Conservation (phyloP, 768 basidiomycete species). For the Baorangia bicolor region DNA sequence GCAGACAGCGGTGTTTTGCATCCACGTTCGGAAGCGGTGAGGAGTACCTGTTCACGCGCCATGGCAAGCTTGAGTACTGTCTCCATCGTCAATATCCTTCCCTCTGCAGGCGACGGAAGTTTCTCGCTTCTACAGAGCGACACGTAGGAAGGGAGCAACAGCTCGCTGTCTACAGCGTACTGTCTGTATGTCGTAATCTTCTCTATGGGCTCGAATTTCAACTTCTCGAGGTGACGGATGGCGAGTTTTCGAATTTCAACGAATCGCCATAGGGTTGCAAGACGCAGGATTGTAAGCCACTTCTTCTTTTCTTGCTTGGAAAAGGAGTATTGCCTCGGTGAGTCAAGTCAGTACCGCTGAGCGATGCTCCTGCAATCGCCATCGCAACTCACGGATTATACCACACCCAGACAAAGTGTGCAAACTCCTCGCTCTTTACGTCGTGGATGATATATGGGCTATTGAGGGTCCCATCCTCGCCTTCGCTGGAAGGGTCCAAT, state of each 20-base stretch:
- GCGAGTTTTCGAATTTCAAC: slow-evolving; percentile 48
- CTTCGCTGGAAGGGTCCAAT: slow-evolving; percentile 13
- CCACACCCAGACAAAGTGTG: slow-evolving; percentile 51
- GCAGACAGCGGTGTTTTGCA: slow-evolving; percentile 28
- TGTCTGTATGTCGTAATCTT: slow-evolving; percentile 58
- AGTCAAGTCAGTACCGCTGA: not conserved
- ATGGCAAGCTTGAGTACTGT: slow-evolving; percentile 51
- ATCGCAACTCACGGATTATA: slow-evolving; percentile 40
- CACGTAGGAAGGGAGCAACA: slow-evolving; percentile 54
- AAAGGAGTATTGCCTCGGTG: slow-evolving; percentile 49
- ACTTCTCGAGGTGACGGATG: slow-evolving; percentile 53
- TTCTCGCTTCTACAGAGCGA: slow-evolving; percentile 50
- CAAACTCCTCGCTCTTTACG: slow-evolving; percentile 41
- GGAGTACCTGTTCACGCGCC: slow-evolving; percentile 48
- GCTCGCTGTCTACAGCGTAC: slow-evolving; percentile 45
- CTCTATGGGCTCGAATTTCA: slow-evolving; percentile 46
- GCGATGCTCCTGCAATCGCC: not conserved
- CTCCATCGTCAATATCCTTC: slow-evolving; percentile 53
- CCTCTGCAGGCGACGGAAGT: slow-evolving; percentile 54
- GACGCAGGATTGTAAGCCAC: slow-evolving; percentile 55
- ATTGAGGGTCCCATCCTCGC: not conserved
- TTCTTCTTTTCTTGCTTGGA: slow-evolving; percentile 49
- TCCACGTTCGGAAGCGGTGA: slow-evolving; percentile 34
- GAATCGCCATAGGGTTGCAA: slow-evolving; percentile 58
- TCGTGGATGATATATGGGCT: slow-evolving; percentile 20